Evolutionary conservation across 306 rosid genomes (phyloP), one percentile per base, ranked within the genome.

Genomic region (Myrica gale): DNA sequence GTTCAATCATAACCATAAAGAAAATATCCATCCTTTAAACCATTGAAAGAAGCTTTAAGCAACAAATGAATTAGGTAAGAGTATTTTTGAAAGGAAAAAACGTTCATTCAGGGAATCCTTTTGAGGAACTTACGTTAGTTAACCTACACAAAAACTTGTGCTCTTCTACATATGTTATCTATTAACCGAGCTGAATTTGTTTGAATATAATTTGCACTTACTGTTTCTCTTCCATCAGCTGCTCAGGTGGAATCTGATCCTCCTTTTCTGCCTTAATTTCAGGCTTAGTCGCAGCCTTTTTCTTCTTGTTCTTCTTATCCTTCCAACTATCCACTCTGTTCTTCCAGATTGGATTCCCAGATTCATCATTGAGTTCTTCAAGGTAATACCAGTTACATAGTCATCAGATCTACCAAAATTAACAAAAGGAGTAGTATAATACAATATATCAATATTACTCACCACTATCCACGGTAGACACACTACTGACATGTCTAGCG

Each of bases 311-410:
- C 89, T 92, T 95, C 75, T 87, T 90, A 54, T 92, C 99, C 88
- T 92, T 92, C 99, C 99, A 95, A 78, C 97, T 95, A 74, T 95
- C 97, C 60, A 95, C 96, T 85, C 99, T 89, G 75, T 89, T 92
- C 89, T 95, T 95, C 99, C 99, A 95, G 37, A 95, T 95, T 56
- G 99, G 99, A 87, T 95, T 95, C 82, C 97, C 99, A 46, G 23
- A 88, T 72, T 92, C 97, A 71, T 92, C 97, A 57, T 89, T 90
- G 41, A 84, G 63, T 77, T 95, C 97, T 95, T 79, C 89, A 84
- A 72, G 74, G 32, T 86, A 66, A 76, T 79, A 81, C 10, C 75
- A 85, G 67, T 48, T 75, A 58, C 61, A 83, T 44, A 23, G 16
- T 62, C 61, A 79, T 41, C 21, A 23, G 74, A 42, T 42, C 43